Conservation (phyloP, 164 flowering plant species). For the Euptelea pleiosperma region DNA sequence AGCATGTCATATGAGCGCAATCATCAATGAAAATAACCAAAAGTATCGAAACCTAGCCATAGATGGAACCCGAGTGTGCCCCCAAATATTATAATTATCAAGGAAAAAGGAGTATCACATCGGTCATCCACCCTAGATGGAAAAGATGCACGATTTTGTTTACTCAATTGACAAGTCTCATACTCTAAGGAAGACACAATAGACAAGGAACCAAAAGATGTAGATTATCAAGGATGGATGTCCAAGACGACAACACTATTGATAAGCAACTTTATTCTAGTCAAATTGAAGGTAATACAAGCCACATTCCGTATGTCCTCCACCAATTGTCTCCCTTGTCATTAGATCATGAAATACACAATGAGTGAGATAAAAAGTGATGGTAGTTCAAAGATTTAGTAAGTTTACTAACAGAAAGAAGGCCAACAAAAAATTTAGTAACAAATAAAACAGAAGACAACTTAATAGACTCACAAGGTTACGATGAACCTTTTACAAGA, state of each 20-base stretch:
- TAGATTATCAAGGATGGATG: not conserved
- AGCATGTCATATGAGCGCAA: not conserved
- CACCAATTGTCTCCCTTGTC: slow-evolving; percentile 2
- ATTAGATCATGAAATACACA: not conserved
- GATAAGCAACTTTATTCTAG: not conserved
- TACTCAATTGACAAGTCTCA: no score
- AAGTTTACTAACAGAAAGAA: no score
- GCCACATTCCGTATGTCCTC: not conserved
- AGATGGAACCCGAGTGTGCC: not conserved
- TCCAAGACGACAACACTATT: no score
- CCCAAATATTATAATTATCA: not conserved
- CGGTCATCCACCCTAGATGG: not conserved
- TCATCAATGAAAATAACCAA: not conserved
- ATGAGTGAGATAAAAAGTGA: not conserved
- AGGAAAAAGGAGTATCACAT: not conserved
- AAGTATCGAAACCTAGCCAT: not conserved
- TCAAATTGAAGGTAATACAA: no score
- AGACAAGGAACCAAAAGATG: not conserved
- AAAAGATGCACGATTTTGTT: not conserved
- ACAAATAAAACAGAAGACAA: no score
- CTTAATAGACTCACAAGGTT: no score
- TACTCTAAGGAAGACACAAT: not conserved
- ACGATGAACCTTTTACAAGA: not conserved
- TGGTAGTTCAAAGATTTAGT: no score
- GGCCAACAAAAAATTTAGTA: no score